Conservation (phyloP, 441 rosid genomes). For the Pelargonium cotyledonis region DNA sequence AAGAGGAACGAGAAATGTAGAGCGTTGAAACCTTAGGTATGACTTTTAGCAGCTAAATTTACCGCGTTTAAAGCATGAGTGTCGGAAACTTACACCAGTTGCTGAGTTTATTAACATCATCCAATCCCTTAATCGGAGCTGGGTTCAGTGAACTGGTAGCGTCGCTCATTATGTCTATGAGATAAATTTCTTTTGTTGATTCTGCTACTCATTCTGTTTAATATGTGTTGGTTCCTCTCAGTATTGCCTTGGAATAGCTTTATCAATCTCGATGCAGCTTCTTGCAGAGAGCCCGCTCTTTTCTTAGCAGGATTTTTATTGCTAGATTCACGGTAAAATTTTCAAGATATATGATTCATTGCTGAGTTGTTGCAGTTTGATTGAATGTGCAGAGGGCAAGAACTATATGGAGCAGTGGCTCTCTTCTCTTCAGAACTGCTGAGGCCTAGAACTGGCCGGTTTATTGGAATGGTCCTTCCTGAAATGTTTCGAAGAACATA, state of each 20-base stretch:
- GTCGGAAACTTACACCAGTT: background rate
- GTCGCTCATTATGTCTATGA: background rate
- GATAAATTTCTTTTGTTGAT: background rate
- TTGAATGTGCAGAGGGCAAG: conserved; percentile 39
- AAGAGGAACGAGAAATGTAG: too few species aligned
- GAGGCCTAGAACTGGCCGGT: conserved; percentile 12
- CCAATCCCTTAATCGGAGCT: background rate
- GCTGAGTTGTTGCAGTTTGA: background rate
- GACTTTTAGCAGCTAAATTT: background rate
- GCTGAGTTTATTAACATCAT: background rate
- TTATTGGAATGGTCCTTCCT: background rate
- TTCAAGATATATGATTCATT: too few species aligned
- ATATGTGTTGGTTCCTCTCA: too few species aligned
- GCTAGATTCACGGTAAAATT: background rate
- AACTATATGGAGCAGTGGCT: conserved; percentile 58
- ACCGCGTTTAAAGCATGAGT: background rate
- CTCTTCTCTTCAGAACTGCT: conserved; percentile 39
- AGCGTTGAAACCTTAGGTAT: background rate
- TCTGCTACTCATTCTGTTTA: background rate
- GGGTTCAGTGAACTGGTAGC: background rate
- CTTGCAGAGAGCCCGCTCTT: too few species aligned
- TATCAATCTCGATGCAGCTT: too few species aligned
- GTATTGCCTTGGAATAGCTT: too few species aligned
- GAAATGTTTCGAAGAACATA: background rate
- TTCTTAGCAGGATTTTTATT: background rate